Evolutionary conservation across 495 filamentous ascomycete genomes (phyloP).

Genomic region (Bacidia rubella): DNA sequence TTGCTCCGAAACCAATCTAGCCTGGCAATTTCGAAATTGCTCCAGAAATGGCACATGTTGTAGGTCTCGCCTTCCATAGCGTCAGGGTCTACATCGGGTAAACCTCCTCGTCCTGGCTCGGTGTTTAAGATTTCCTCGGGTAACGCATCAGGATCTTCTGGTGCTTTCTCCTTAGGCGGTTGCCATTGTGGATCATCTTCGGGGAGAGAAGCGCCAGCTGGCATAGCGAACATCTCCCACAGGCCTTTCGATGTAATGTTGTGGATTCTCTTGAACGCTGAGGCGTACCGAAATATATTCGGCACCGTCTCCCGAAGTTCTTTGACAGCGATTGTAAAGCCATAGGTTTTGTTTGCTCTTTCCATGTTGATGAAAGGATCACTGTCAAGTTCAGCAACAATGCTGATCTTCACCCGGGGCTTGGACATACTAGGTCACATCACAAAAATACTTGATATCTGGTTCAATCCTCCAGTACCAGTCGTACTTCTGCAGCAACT

Average conservation of each 20-base stretch:
- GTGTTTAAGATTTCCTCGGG: conserved; percentile 72
- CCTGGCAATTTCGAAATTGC: conserved; percentile 96
- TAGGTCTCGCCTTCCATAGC: conserved; percentile 96
- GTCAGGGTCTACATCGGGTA: conserved; percentile 77
- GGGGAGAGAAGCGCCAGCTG: conserved; percentile 41
- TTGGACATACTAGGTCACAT: conserved; percentile 85
- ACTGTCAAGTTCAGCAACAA: conserved; percentile 34
- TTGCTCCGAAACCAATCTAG: conserved; percentile 94
- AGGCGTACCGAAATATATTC: conserved; percentile 98
- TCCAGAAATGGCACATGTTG: conserved; percentile 99
- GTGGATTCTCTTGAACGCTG: conserved; percentile 91
- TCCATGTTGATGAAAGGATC: conserved; percentile 95
- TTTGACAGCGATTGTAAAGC: conserved; percentile 98
- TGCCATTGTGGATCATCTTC: conserved; percentile 54
- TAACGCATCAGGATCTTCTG: conserved; percentile 23
- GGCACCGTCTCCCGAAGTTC: conserved; percentile 96
- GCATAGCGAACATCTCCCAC: conserved; percentile 98
- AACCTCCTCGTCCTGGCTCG: conserved; percentile 56
- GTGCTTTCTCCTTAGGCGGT: conserved; percentile 28
- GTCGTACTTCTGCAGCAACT: conserved; percentile 88
- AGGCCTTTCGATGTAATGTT: conserved; percentile 83
- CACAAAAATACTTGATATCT: conserved; percentile 99
- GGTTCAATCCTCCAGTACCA: conserved; percentile 99
- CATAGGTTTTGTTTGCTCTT: conserved; percentile 89
- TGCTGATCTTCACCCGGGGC: neutral